Evolutionary conservation across 192 early-diverging fungal species (phyloP).

Genomic region (Rhizophagus sp.): DNA sequence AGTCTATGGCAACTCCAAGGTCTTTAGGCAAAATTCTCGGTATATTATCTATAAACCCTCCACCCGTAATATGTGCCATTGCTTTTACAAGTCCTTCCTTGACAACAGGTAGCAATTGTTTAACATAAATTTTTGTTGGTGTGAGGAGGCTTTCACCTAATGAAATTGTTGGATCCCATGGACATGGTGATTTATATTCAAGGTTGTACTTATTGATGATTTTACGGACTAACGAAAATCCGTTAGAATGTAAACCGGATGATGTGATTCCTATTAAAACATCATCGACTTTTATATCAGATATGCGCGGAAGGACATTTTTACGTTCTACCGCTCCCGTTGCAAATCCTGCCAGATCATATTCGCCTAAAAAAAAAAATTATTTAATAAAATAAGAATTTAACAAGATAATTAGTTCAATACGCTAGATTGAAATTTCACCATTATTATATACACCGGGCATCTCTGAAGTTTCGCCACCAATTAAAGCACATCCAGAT

Average conservation of each 20-base stretch:
- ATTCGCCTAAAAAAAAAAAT: constrained; percentile 54
- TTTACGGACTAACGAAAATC: constrained; percentile 97
- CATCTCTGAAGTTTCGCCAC: constrained; percentile 99
- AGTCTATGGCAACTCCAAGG: constrained; percentile 83
- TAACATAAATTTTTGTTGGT: constrained; percentile 97
- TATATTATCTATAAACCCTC: constrained; percentile 98
- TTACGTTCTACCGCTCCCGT: constrained; percentile 94
- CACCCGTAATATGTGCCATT: constrained; percentile 98
- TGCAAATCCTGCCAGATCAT: constrained; percentile 96
- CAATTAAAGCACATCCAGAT: constrained; percentile 91
- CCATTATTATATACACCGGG: constrained; percentile 87
- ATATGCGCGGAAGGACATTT: constrained; percentile 83
- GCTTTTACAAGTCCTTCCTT: constrained; percentile 81
- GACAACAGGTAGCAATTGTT: constrained; percentile 83
- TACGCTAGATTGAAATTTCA: not conserved
- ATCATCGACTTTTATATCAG: constrained; percentile 76
- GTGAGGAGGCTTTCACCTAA: constrained; percentile 87
- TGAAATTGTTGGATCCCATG: constrained; percentile 69
- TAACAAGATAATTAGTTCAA: not conserved
- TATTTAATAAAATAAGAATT: not conserved
- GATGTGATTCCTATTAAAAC: constrained; percentile 88
- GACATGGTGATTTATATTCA: constrained; percentile 76
- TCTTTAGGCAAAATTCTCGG: constrained; percentile 89
- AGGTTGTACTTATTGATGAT: constrained; percentile 75
- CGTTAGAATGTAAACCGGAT: constrained; percentile 98